Percentiles rank a stretch among this genome's conserved stretches.
phyloP scores from a whole-genome alignment of 2,329 filamentous ascomycete genomes.

The Trichoderma sp. region DNA sequence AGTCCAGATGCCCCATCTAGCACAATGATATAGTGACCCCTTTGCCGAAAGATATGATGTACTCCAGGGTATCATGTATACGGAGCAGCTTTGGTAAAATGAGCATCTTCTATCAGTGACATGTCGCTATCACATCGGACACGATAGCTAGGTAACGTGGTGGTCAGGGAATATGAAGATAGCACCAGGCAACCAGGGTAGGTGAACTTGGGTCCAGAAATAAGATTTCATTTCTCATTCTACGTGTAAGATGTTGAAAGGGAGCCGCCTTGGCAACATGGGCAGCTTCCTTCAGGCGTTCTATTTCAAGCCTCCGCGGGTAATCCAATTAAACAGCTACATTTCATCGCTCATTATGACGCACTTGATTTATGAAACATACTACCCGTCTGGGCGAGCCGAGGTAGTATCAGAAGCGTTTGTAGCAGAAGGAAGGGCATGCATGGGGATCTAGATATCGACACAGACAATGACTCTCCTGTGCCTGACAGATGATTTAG shows the following conservation, averaged over 20 bases:
- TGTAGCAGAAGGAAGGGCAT: background rate
- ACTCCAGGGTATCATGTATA: background rate
- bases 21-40: background rate
- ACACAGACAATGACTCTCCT: background rate
- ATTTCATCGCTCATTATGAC: background rate
- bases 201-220: background rate
- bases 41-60: background rate
- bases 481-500: background rate
- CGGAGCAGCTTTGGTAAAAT: background rate
- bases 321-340: background rate
- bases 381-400: background rate
- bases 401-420: background rate
- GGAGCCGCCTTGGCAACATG: background rate
- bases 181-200: background rate
- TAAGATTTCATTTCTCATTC: background rate
- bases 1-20: background rate
- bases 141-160: background rate
- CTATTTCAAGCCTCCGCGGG: background rate
- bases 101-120: background rate
- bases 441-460: background rate
- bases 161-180: background rate
- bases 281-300: background rate
- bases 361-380: background rate
- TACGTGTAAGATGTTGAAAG: background rate
- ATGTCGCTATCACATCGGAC: background rate